Percentiles rank a stretch among this genome's conserved stretches.
phyloP scores from a whole-genome alignment of 306 rosid species.

The Glycine latifolia region DNA sequence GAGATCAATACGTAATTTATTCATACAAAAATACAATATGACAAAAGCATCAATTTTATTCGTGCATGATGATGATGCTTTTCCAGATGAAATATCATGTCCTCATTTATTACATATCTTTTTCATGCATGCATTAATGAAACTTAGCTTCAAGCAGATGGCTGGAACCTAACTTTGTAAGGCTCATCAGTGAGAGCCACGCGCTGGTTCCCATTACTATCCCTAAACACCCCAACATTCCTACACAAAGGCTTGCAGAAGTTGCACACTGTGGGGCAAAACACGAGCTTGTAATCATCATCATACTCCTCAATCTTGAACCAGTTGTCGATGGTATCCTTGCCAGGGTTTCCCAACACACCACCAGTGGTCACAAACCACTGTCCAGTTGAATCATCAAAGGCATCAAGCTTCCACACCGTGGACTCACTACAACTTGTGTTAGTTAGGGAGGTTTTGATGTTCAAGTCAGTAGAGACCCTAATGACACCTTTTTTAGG shows the following conservation, averaged over 20 bases:
- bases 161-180: conserved; percentile 50
- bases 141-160: conserved; percentile 23
- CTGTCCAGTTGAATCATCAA: conserved; percentile 46
- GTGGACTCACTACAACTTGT: conserved; percentile 50
- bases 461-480: conserved; percentile 60
- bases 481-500: conserved; percentile 51
- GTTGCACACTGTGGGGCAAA: conserved; percentile 66
- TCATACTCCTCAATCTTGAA: conserved; percentile 72
- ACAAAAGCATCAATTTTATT: background rate
- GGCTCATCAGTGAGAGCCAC: conserved; percentile 48
- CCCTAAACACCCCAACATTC: conserved; percentile 57
- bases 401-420: conserved; percentile 60
- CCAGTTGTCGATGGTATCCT: conserved; percentile 56
- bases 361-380: conserved; percentile 64
- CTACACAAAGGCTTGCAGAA: conserved; percentile 59
- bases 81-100: background rate
- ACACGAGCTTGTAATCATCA: conserved; percentile 60
- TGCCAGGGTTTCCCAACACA: conserved; percentile 59
- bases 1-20: background rate
- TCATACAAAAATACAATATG: background rate
- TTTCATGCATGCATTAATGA: background rate
- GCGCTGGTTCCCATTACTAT: conserved; percentile 43
- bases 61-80: background rate
- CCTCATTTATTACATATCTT: background rate
- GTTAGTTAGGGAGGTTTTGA: conserved; percentile 38